Evolutionary conservation across 345 rosid genomes (phyloP), one percentile per base, ranked within the genome.

Genomic region (Hevea brasiliensis): DNA sequence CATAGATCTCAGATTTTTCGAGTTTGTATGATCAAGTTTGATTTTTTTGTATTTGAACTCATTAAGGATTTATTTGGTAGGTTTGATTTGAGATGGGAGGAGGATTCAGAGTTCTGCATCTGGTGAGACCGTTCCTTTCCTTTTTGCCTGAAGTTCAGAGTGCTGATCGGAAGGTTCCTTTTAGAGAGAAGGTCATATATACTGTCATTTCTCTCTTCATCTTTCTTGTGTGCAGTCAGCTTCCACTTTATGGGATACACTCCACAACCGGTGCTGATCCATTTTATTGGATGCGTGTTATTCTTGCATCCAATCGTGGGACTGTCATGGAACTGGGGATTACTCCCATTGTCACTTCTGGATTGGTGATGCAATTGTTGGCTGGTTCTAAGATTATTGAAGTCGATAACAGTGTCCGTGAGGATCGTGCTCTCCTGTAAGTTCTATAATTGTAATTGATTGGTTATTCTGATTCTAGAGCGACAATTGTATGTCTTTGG

Each of bases 271-370:
- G 90, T 20, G 94, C 90, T 0, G 91, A 89, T 82, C 94, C 94
- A 0, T 89, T 89, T 79, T 87, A 89, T 51, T 87, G 92, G 94
- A 88, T 89, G 90, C 91, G 92, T 71, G 94, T 87, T 58, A 89
- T 87, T 63, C 94, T 89, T 47, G 94, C 92, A 0, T 89, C 94
- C 0, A 89, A 81, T 72, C 94, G 92, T 64, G 94, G 94, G 2
- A 88, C 94, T 17, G 94, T 86, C 10, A 88, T 89, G 94, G 90
- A 89, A 78, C 89, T 89, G 14, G 94, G 94, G 60, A 89, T 89
- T 51, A 87, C 94, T 24, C 94, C 92, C 2, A 88, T 89, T 61
- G 92, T 88, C 21, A 89, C 92, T 1, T 87, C 94, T 67, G 94
- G 92, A 9, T 72, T 88, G 20, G 89, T 89, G 27, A 86, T 89